Conservation (phyloP, 2,329 filamentous ascomycete genomes). For the Cercospora nicotianae region DNA sequence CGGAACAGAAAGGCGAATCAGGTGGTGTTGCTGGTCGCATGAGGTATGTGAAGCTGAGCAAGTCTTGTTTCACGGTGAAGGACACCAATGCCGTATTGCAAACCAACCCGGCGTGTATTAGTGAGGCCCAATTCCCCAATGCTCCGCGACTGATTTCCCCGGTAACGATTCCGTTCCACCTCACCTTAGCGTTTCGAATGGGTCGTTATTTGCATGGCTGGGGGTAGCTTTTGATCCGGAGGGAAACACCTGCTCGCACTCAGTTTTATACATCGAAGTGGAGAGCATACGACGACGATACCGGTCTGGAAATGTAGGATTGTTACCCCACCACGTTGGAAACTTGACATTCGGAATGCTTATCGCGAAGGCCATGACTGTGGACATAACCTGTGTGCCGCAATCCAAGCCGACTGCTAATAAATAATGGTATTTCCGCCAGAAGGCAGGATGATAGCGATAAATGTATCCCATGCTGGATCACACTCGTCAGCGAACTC, state of each 20-base stretch:
- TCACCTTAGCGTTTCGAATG: not conserved
- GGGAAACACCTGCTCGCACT: constrained; percentile 9
- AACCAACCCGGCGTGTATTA: not conserved
- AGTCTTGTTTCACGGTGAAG: not conserved
- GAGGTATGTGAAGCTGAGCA: not conserved
- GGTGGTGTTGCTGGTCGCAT: not conserved
- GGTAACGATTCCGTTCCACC: not conserved
- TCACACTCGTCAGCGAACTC: not conserved
- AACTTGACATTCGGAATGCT: constrained; percentile 15
- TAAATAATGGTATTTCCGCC: constrained; percentile 25
- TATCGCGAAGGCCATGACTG: constrained; percentile 16
- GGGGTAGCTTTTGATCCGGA: constrained; percentile 12
- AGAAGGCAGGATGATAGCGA: constrained; percentile 21
- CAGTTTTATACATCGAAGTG: not conserved
- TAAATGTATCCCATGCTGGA: constrained; percentile 22
- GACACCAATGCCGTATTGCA: not conserved
- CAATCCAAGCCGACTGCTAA: constrained; percentile 14
- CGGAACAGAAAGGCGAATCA: not conserved
- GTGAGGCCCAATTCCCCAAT: not conserved
- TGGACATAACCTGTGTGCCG: constrained; percentile 19
- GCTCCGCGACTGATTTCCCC: not conserved
- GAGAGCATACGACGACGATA: not conserved
- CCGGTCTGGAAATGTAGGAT: constrained; percentile 2
- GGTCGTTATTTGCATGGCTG: constrained; percentile 15
- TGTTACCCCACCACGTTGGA: constrained; percentile 3